Conservation (phyloP, 2,329 filamentous ascomycete genomes). For the Ramichloridium luteum region DNA sequence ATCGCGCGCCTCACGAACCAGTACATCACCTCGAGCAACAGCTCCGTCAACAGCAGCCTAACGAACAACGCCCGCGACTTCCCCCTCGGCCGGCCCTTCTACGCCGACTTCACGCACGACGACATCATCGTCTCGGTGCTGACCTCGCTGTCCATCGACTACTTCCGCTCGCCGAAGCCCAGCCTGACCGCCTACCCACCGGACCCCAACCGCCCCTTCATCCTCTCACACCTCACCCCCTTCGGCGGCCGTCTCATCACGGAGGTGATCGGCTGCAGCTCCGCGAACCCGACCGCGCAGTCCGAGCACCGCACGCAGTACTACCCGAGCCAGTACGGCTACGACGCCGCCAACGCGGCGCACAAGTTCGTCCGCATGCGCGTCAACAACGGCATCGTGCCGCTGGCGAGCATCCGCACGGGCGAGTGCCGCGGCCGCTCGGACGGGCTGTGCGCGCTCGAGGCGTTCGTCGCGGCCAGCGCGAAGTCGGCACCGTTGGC, state of each 20-base stretch:
- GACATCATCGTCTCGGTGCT: constrained; percentile 40
- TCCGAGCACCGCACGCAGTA: constrained; percentile 31
- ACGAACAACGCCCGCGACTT: constrained; percentile 36
- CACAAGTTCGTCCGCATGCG: constrained; percentile 40
- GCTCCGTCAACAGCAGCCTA: constrained; percentile 40
- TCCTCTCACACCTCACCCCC: constrained; percentile 40
- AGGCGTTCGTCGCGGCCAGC: constrained; percentile 33
- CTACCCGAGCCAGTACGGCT: constrained; percentile 34
- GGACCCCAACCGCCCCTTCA: constrained; percentile 35
- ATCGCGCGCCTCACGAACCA: constrained; percentile 37
- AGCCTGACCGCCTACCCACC: constrained; percentile 32
- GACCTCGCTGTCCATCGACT: constrained; percentile 42
- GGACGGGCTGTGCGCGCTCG: constrained; percentile 36
- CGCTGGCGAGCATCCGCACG: constrained; percentile 36
- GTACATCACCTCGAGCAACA: constrained; percentile 37
- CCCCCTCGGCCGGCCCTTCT: constrained; percentile 38
- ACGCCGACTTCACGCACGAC: constrained; percentile 43
- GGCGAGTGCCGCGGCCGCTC: constrained; percentile 31
- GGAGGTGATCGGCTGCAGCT: constrained; percentile 42
- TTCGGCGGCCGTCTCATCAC: constrained; percentile 44
- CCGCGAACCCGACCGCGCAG: constrained; percentile 28
- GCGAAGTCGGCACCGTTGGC: constrained; percentile 26
- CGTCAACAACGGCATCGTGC: constrained; percentile 39
- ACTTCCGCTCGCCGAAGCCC: constrained; percentile 40
- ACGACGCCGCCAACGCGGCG: constrained; percentile 27